Evolutionary conservation across 805 yeast species (phyloP).

Genomic region (baker's yeast (Saccharomyces cerevisiae)): DNA sequence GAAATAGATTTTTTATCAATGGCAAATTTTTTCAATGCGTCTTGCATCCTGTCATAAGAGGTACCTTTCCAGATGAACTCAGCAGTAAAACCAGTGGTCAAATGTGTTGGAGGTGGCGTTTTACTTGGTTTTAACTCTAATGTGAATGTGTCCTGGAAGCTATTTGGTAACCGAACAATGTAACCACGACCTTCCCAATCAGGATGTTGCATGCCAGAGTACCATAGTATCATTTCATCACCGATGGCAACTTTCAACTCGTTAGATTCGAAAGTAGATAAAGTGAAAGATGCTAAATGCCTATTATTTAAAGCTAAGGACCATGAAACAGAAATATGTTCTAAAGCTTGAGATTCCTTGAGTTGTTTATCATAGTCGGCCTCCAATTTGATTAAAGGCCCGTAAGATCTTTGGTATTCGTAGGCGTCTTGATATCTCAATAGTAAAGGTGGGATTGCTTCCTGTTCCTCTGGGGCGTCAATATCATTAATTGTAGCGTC

Average conservation of each 20-base stretch:
- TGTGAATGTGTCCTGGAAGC: conserved; percentile 59
- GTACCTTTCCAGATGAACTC: conserved; percentile 88
- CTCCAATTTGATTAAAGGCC: conserved; percentile 74
- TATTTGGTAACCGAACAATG: conserved; percentile 62
- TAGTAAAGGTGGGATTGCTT: conserved; percentile 61
- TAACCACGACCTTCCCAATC: conserved; percentile 71
- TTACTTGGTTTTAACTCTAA: conserved; percentile 50
- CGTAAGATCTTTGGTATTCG: conserved; percentile 78
- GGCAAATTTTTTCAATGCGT: conserved; percentile 67
- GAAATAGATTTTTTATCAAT: conserved; percentile 59
- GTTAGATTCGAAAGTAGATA: conserved; percentile 58
- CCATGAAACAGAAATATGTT: conserved; percentile 69
- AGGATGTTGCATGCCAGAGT: conserved; percentile 46
- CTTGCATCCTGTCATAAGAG: conserved; percentile 76
- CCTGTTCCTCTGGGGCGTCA: conserved; percentile 42
- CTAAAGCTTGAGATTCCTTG: conserved; percentile 71
- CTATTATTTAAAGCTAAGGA: conserved; percentile 54
- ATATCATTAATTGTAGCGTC: conserved; percentile 65
- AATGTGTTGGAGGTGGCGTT: conserved; percentile 42
- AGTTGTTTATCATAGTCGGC: conserved; percentile 69
- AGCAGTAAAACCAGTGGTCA: conserved; percentile 63
- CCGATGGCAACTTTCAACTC: conserved; percentile 73
- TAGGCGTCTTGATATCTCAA: conserved; percentile 74
- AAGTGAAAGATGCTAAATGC: conserved; percentile 59
- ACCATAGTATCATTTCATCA: conserved; percentile 66